A percentile compares a stretch with the other conserved stretches of the same genome.
phyloP scores from a whole-genome alignment of 768 basidiomycete species.

The Holtermanniella nyarrowii region DNA sequence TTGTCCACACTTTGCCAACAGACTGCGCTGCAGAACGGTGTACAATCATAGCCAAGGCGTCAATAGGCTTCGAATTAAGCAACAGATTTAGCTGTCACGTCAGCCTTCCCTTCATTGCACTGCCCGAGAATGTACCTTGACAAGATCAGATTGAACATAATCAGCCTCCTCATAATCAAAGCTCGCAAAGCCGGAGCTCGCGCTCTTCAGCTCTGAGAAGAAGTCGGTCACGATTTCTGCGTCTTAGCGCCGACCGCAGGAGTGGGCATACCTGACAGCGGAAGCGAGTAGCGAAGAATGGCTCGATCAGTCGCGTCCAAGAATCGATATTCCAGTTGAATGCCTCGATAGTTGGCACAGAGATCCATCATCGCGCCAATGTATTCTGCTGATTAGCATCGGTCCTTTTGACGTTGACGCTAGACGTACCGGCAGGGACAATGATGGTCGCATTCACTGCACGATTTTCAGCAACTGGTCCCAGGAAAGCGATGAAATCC shows the following conservation, averaged over 20 bases:
- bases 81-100: conserved; percentile 69
- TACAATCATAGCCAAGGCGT: conserved; percentile 84
- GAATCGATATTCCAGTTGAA: conserved; percentile 72
- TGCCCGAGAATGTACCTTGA: conserved; percentile 51
- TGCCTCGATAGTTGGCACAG: conserved; percentile 73
- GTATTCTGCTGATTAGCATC: conserved; percentile 51
- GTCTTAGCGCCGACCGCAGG: neutral
- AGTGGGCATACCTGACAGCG: conserved; percentile 48
- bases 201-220: conserved; percentile 86
- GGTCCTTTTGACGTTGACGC: no score
- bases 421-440: conserved; percentile 72
- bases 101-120: conserved; percentile 1
- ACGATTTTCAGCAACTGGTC: neutral
- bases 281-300: conserved; percentile 72
- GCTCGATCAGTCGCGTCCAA: conserved; percentile 57
- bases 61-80: conserved; percentile 77
- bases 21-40: conserved; percentile 67
- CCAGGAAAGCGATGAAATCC: neutral
- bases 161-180: conserved; percentile 87
- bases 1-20: conserved; percentile 74
- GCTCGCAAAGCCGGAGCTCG: conserved; percentile 42
- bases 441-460: conserved; percentile 82
- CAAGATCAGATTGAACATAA: conserved; percentile 67
- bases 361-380: conserved; percentile 95
- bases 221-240: conserved; percentile 85